A percentile compares a stretch with the other conserved stretches of the same genome.
Conservation (phyloP, 176 grass and related monocot genomes). For the Eleusine indica region DNA sequence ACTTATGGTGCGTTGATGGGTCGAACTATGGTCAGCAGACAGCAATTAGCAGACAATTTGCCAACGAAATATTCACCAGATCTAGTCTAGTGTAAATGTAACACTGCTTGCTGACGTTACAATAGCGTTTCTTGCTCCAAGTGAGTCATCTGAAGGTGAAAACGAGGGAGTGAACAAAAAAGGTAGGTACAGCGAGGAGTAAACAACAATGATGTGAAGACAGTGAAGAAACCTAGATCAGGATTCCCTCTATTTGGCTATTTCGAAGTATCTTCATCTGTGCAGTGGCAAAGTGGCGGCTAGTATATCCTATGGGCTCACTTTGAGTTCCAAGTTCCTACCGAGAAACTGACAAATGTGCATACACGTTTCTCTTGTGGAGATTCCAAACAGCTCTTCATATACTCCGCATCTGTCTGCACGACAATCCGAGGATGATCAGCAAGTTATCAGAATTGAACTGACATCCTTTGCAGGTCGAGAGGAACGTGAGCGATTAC, state of each 20-base stretch:
- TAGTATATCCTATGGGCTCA: conserved; percentile 22
- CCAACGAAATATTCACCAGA: not conserved
- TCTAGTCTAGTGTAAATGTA: not conserved
- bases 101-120: not conserved
- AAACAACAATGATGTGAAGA: conserved; percentile 21
- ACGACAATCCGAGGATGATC: not conserved
- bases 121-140: not conserved
- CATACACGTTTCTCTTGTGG: conserved; percentile 42
- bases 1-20: no score
- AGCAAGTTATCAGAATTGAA: not conserved
- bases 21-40: no score
- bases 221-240: conserved; percentile 28
- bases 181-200: not conserved
- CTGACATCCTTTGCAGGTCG: not conserved
- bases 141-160: not conserved
- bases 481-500: not conserved
- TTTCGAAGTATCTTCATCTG: not conserved
- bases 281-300: conserved; percentile 2
- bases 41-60: not conserved
- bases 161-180: conserved; percentile 7
- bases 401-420: conserved; percentile 23
- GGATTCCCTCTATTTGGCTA: not conserved
- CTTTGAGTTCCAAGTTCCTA: not conserved
- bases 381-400: conserved; percentile 27
- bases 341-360: conserved; percentile 20